Evolutionary conservation across 2,329 filamentous ascomycete genomes (phyloP).

Genomic region (Ascochyta viciae-villosae): DNA sequence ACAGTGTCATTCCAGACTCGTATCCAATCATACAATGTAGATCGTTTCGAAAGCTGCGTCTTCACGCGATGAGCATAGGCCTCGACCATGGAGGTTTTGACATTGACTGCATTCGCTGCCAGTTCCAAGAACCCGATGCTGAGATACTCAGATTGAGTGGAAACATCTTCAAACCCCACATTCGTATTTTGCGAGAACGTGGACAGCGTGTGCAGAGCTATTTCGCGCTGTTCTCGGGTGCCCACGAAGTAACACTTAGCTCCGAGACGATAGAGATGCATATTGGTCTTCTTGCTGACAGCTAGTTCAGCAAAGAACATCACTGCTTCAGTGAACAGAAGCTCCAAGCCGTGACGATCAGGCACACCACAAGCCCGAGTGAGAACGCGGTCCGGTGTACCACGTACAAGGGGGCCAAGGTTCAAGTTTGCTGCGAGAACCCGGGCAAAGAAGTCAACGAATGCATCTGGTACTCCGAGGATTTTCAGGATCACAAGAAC

Average conservation of each 20-base stretch:
- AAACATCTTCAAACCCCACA: slow-evolving; percentile 13
- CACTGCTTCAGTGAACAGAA: slow-evolving; percentile 36
- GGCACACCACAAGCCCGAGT: slow-evolving; percentile 31
- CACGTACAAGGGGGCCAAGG: slow-evolving; percentile 30
- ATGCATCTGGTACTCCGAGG: slow-evolving; percentile 63
- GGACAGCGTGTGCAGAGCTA: slow-evolving; percentile 9
- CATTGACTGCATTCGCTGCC: background rate
- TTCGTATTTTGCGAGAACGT: slow-evolving; percentile 30
- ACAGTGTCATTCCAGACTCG: slow-evolving; percentile 36
- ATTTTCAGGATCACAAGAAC: slow-evolving; percentile 64
- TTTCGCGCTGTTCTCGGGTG: slow-evolving; percentile 18
- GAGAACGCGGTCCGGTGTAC: slow-evolving; percentile 24
- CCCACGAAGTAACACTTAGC: slow-evolving; percentile 37
- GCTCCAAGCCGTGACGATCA: slow-evolving; percentile 29
- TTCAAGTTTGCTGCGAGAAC: slow-evolving; percentile 50
- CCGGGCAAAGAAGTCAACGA: slow-evolving; percentile 65
- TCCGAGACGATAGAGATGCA: slow-evolving; percentile 32
- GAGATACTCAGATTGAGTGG: background rate
- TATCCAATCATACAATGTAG: slow-evolving; percentile 37
- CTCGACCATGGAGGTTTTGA: slow-evolving; percentile 25
- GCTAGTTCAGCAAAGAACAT: slow-evolving; percentile 40
- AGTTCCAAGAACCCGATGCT: slow-evolving; percentile 25
- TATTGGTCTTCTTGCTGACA: slow-evolving; percentile 24
- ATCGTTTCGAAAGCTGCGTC: slow-evolving; percentile 28
- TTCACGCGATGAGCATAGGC: slow-evolving; percentile 28